Base-by-base conservation (phyloP, 2,329 filamentous ascomycete genomes). In the Colletotrichum somersetense region DNA sequence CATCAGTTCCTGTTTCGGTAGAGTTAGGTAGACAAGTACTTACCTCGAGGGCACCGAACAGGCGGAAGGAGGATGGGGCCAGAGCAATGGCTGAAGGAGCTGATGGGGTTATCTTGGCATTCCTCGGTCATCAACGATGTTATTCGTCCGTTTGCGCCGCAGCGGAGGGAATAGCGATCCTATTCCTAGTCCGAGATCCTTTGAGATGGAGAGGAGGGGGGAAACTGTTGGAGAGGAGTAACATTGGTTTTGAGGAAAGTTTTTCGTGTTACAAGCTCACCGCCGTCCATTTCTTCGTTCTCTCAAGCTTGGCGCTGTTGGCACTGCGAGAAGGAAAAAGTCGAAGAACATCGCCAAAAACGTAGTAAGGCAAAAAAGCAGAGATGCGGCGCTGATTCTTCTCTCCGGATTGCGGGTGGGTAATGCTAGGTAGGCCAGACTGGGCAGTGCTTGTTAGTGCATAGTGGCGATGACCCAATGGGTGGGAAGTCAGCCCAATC, bases 101-200 rank as follows among this genome's bases (percentile, higher is more conserved):
- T 8, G 10, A 11, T 26, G 35, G 23, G 3, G 5, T 30, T 16
- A 50, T 64, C 62, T 64, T 64, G 62, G 62, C 62, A 64, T 40
- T 2, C 11, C 5, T 53, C 35, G 53, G 46, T 48, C 23, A 35
- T n/a, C 10, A 23, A 16, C 23, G 50, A 64, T 42, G 18, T 30
- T 20, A 65, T 65, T 65, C 62, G 62, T n/a, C 40, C 53, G 14
- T 38, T 57, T 48, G 33, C 62, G 62, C 50, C n/a, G 30, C 20
- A 18, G 23, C 23, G 26, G 40, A n/a, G 38, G 26, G 16, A 50
- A 18, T 30, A 16, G 57, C 18, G 26, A 46, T 50, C 42, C 40
- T 50, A 48, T 52, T 20, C 7, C 44, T 38, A 30, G 57, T n/a
- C 40, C 18, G 40, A 61, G 44, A 40, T 50, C 20, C n/a, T 16